Evolutionary conservation across 805 yeast species (phyloP).

Genomic region (Pichia sporocuriosa): DNA sequence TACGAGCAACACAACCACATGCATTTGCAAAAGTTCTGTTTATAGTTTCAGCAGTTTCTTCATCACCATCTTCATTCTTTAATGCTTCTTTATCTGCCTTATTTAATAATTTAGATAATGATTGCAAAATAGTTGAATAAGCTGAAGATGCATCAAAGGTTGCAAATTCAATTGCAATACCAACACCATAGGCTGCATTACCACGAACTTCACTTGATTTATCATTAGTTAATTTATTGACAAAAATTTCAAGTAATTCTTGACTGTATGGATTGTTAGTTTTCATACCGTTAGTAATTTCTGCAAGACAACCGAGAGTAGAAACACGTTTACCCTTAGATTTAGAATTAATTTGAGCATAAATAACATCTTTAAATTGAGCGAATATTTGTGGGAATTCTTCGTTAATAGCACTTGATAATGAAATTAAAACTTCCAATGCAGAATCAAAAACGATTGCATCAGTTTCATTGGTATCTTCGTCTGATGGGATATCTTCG

Average conservation of each 20-base stretch:
- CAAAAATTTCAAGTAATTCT: constrained; percentile 65
- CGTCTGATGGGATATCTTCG: constrained; percentile 29
- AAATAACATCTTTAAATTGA: constrained; percentile 60
- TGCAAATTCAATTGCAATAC: constrained; percentile 56
- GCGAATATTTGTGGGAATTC: constrained; percentile 69
- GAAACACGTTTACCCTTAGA: constrained; percentile 71
- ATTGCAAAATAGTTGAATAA: constrained; percentile 62
- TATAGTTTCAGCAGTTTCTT: constrained; percentile 70
- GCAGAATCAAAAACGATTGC: constrained; percentile 79
- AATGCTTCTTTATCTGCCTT: constrained; percentile 68
- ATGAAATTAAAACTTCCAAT: constrained; percentile 73
- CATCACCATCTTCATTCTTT: constrained; percentile 59
- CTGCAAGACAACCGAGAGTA: constrained; percentile 87
- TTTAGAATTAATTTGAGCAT: constrained; percentile 51
- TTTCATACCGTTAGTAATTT: constrained; percentile 72
- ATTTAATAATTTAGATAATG: constrained; percentile 64
- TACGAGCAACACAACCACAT: constrained; percentile 93
- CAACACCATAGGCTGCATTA: constrained; percentile 94
- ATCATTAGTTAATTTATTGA: constrained; percentile 62
- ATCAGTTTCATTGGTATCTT: constrained; percentile 51
- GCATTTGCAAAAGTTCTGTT: constrained; percentile 89
- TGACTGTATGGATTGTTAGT: constrained; percentile 56
- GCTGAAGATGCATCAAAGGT: constrained; percentile 49
- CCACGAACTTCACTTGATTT: constrained; percentile 85
- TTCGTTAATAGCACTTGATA: constrained; percentile 69